These are phyloP conservation scores for Phytophthora macrochlamydospora DNA, from an alignment of 352 stramenopile species.

Conservation along the genomic window DNA sequence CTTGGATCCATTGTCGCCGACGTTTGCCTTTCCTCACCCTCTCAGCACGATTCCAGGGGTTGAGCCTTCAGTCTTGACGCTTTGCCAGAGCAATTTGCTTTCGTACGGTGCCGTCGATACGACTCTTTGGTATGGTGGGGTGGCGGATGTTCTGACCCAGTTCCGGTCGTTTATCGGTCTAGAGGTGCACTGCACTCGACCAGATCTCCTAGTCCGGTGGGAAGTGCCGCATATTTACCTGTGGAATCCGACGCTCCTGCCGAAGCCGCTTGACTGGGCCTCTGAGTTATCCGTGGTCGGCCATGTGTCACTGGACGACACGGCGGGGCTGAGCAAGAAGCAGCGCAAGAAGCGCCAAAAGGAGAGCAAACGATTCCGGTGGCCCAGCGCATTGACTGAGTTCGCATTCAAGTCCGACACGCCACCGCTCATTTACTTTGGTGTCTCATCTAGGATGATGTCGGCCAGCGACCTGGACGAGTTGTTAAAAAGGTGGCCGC, in stretches of 20 bases:
- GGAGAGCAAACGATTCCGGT: conserved; percentile 22
- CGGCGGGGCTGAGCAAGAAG: conserved; percentile 22
- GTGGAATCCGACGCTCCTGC: conserved; percentile 45
- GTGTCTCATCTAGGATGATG: conserved; percentile 41
- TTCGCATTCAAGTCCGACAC: conserved; percentile 27
- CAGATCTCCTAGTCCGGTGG: conserved; percentile 37
- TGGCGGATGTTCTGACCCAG: conserved; percentile 41
- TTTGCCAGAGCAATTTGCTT: conserved; percentile 42
- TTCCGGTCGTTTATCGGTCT: conserved; percentile 56
- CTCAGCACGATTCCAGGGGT: conserved; percentile 29
- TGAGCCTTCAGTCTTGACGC: conserved; percentile 32
- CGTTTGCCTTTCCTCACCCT: conserved; percentile 47
- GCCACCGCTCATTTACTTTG: conserved; percentile 49
- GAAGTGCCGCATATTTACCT: conserved; percentile 57
- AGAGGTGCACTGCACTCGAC: conserved; percentile 24
- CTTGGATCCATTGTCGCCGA: conserved; percentile 44
- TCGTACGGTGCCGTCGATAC: conserved; percentile 38
- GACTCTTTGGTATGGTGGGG: conserved; percentile 32
- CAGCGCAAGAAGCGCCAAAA: conserved; percentile 21
- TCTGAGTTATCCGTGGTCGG: conserved; percentile 44
- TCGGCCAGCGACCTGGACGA: conserved; percentile 28
- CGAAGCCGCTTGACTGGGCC: conserved; percentile 50
- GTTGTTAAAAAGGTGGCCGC: conserved; percentile 41
- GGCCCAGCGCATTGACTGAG: conserved; percentile 5
- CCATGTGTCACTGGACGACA: conserved; percentile 29